Conservation (phyloP, 2,329 filamentous ascomycete genomes). For the Raffaelea ambrosiae region DNA sequence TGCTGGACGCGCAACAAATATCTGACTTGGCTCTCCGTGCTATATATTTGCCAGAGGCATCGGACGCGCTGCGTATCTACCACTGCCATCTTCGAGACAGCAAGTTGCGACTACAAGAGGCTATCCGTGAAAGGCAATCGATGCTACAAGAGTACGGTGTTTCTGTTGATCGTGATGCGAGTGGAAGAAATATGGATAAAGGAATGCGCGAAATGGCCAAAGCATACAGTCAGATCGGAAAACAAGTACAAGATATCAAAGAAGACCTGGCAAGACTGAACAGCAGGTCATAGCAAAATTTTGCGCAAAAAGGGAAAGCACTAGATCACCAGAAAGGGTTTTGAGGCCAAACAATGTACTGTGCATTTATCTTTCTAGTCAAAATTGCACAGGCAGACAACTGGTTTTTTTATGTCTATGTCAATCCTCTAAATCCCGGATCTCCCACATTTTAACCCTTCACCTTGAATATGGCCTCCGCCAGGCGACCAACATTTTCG, state of each 20-base stretch:
- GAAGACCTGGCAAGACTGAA: constrained; percentile 31
- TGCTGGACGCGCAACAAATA: constrained; percentile 27
- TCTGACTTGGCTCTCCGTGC: constrained; percentile 26
- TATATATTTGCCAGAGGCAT: constrained; percentile 36
- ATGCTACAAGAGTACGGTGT: constrained; percentile 45
- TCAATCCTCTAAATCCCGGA: neutral
- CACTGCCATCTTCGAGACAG: constrained; percentile 40
- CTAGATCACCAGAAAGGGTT: no score
- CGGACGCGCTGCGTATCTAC: constrained; percentile 37
- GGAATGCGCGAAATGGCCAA: constrained; percentile 45
- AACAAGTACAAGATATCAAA: constrained; percentile 39
- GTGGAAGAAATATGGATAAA: constrained; percentile 30
- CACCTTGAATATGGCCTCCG: constrained; percentile 77
- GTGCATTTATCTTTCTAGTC: constrained; percentile 2
- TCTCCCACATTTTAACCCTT: constrained; percentile 44
- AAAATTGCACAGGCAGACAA: no score
- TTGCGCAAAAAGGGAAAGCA: neutral
- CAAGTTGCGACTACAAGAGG: constrained; percentile 34
- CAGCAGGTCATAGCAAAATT: neutral
- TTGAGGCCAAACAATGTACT: no score
- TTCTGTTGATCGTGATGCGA: constrained; percentile 16
- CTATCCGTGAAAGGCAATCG: constrained; percentile 28
- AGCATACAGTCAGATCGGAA: constrained; percentile 40
- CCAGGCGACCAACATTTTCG: constrained; percentile 70
- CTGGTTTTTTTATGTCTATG: neutral